Percentiles rank a stretch among this genome's conserved stretches.
Conservation (phyloP, 2,329 filamentous ascomycete species). For the Seiridium unicorne region DNA sequence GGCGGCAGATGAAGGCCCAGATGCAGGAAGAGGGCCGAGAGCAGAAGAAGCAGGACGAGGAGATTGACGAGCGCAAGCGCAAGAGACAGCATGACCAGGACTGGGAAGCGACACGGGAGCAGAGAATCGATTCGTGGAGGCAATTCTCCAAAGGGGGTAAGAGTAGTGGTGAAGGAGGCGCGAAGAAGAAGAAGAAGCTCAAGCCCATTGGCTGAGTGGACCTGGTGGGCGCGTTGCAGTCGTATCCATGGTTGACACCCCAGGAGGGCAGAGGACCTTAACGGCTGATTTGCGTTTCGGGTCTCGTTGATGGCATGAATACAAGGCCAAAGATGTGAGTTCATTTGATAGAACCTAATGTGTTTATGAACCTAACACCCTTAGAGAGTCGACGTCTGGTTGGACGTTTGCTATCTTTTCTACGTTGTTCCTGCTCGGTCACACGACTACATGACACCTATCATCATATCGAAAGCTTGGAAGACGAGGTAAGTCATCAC, state of each 20-base stretch:
- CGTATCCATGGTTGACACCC: background rate
- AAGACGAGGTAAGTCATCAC: background rate
- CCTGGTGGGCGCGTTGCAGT: background rate
- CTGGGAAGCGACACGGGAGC: slow-evolving; percentile 91
- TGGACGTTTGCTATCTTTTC: background rate
- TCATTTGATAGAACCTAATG: slow-evolving; percentile 29
- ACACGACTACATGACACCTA: background rate
- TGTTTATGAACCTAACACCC: slow-evolving; percentile 32
- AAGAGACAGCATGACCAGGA: slow-evolving; percentile 91
- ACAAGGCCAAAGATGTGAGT: slow-evolving; percentile 25
- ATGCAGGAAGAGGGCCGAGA: slow-evolving; percentile 95
- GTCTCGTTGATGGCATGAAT: background rate
- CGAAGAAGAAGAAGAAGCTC: slow-evolving; percentile 74
- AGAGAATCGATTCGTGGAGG: slow-evolving; percentile 91
- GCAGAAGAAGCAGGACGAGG: slow-evolving; percentile 82
- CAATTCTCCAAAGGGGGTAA: slow-evolving; percentile 76
- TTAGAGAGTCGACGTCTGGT: slow-evolving; percentile 18
- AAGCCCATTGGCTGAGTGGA: slow-evolving; percentile 55
- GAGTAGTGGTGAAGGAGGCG: slow-evolving; percentile 36
- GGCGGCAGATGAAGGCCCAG: slow-evolving; percentile 85
- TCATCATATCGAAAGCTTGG: background rate
- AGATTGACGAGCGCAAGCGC: slow-evolving; percentile 75
- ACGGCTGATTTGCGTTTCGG: no score
- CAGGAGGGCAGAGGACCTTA: slow-evolving; percentile 7
- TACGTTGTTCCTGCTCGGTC: background rate